A percentile compares a stretch with the other conserved stretches of the same genome.
Conservation (phyloP, 176 grass and related monocot species). For the Juncus effusus region DNA sequence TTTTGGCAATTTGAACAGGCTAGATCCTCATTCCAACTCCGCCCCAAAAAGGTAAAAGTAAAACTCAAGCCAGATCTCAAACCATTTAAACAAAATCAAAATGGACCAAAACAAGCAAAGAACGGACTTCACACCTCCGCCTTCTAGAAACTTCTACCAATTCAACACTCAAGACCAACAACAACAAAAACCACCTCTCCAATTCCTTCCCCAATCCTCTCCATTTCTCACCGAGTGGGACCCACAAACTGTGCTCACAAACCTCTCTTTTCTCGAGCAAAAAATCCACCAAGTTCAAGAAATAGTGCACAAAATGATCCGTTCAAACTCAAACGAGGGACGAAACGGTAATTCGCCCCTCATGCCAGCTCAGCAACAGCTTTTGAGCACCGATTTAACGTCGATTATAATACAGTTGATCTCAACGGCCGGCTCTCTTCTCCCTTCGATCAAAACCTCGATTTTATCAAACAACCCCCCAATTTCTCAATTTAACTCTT, state of each 20-base stretch:
- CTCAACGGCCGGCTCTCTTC: constrained; percentile 58
- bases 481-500: constrained; percentile 16
- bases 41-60: not conserved
- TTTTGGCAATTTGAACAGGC: constrained; percentile 8
- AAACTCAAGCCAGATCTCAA: not conserved
- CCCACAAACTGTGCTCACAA: constrained; percentile 48
- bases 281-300: constrained; percentile 68
- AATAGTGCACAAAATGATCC: constrained; percentile 39
- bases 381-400: constrained; percentile 52
- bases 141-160: constrained; percentile 27
- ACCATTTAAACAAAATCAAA: not conserved
- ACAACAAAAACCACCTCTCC: not conserved
- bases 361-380: constrained; percentile 34
- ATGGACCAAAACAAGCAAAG: constrained; percentile 12
- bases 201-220: constrained; percentile 12
- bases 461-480: constrained; percentile 27
- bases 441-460: constrained; percentile 43
- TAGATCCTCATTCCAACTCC: constrained; percentile 2
- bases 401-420: constrained; percentile 65
- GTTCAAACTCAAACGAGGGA: not conserved
- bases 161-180: constrained; percentile 18
- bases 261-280: constrained; percentile 61
- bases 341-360: not conserved
- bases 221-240: constrained; percentile 50
- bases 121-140: constrained; percentile 21